Conservation (phyloP, 495 filamentous ascomycete species). For the Pyrenula massariospora region DNA sequence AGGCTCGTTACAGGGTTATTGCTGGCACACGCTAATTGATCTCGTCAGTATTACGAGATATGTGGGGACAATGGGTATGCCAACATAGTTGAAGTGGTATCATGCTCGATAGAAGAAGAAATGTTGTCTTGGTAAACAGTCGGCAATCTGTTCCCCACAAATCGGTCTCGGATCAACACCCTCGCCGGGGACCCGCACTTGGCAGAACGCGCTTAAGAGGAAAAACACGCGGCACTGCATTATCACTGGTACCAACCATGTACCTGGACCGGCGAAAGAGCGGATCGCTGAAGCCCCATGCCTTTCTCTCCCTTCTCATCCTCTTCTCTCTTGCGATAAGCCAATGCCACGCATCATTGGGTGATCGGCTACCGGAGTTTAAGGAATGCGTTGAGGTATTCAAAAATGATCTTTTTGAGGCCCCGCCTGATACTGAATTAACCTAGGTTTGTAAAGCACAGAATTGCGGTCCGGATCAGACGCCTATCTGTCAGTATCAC, state of each 20-base stretch:
- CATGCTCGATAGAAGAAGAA: no score
- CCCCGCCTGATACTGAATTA: slow-evolving; percentile 1
- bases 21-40: no score
- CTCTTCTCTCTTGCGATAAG: neutral
- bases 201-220: neutral
- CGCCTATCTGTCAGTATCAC: slow-evolving; percentile 30
- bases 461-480: slow-evolving; percentile 55
- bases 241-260: neutral
- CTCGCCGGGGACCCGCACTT: no score
- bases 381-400: slow-evolving; percentile 73
- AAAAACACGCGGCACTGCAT: neutral
- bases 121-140: no score
- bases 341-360: slow-evolving; percentile 50
- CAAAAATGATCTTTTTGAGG: neutral
- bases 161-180: no score
- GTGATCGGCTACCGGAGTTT: slow-evolving; percentile 85
- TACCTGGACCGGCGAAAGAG: neutral
- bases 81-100: no score
- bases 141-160: no score
- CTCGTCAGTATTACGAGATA: no score
- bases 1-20: no score
- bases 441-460: slow-evolving; percentile 64
- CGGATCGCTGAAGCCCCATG: neutral
- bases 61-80: no score
- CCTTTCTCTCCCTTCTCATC: neutral